Conservation (phyloP, 106 monocot genomes). For the Acanthochlamys bracteata region DNA sequence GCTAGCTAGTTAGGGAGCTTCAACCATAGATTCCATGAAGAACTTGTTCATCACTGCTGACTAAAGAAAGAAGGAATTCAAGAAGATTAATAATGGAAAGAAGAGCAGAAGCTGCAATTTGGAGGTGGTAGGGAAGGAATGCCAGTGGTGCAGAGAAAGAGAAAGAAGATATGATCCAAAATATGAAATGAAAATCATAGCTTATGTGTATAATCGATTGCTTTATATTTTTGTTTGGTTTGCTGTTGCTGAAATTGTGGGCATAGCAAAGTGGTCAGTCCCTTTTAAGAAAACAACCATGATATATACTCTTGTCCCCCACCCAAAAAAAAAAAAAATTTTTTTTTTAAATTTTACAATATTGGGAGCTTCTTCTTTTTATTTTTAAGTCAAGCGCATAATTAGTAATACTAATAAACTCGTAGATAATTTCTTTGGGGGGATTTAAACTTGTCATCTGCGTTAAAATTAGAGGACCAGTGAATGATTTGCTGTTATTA, state of each 20-base stretch:
- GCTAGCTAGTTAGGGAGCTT: too few relatives aligned
- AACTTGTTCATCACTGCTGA: too few relatives aligned
- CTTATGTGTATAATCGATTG: background rate
- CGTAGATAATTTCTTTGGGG: too few relatives aligned
- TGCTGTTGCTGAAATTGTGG: conserved; percentile 7
- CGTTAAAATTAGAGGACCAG: too few relatives aligned
- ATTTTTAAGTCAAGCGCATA: too few relatives aligned
- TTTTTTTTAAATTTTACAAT: too few relatives aligned
- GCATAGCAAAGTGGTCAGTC: conserved; percentile 14
- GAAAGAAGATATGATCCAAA: background rate
- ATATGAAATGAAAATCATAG: background rate
- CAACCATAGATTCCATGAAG: too few relatives aligned
- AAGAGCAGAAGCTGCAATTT: background rate
- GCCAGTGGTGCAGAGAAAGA: background rate
- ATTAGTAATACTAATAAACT: too few relatives aligned
- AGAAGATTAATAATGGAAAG: background rate
- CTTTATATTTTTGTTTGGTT: background rate
- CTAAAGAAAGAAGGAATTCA: background rate
- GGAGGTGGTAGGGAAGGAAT: background rate
- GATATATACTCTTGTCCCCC: background rate
- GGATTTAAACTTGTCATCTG: too few relatives aligned
- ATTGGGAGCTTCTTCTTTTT: too few relatives aligned
- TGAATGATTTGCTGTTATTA: too few relatives aligned
- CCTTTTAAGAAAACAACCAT: conserved; percentile 11
- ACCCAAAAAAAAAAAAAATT: background rate